Conservation (phyloP, 179 eudicot genomes). For the Corrigiola litoralis region DNA sequence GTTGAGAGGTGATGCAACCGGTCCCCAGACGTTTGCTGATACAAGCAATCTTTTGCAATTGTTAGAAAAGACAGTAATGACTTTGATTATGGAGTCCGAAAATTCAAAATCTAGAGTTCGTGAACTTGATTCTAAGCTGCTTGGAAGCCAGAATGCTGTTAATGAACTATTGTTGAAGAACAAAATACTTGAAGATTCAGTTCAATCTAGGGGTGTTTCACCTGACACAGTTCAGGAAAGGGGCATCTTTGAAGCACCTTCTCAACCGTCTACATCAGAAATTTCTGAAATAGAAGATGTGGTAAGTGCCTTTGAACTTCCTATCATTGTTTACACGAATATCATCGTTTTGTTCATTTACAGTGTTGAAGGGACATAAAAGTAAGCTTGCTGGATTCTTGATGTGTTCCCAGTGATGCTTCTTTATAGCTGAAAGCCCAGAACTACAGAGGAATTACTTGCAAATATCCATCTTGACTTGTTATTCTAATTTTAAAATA, state of each 20-base stretch:
- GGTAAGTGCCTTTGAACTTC: constrained; percentile 40
- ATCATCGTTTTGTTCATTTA: not conserved
- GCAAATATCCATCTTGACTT: not conserved
- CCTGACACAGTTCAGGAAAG: constrained; percentile 58
- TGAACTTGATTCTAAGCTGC: constrained; percentile 58
- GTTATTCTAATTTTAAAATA: not conserved
- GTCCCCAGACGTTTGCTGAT: constrained; percentile 35
- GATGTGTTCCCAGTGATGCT: not conserved
- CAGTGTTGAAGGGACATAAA: constrained; percentile 1
- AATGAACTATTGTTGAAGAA: constrained; percentile 70
- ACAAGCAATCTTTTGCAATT: constrained; percentile 41
- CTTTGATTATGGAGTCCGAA: constrained; percentile 50
- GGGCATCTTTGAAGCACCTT: constrained; percentile 60
- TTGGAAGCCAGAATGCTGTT: constrained; percentile 58
- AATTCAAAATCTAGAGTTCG: constrained; percentile 59
- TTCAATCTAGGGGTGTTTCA: constrained; percentile 36
- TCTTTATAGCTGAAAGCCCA: not conserved
- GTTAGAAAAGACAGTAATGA: constrained; percentile 62
- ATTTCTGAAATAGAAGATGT: constrained; percentile 84
- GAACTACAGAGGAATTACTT: not conserved
- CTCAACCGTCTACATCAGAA: constrained; percentile 68
- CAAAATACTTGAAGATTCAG: constrained; percentile 66
- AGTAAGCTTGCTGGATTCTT: not conserved
- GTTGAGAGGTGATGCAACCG: constrained; percentile 47
- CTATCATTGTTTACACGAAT: not conserved